Base-by-base conservation (phyloP, 2,329 filamentous ascomycete species). In the Fusarium sp. region DNA sequence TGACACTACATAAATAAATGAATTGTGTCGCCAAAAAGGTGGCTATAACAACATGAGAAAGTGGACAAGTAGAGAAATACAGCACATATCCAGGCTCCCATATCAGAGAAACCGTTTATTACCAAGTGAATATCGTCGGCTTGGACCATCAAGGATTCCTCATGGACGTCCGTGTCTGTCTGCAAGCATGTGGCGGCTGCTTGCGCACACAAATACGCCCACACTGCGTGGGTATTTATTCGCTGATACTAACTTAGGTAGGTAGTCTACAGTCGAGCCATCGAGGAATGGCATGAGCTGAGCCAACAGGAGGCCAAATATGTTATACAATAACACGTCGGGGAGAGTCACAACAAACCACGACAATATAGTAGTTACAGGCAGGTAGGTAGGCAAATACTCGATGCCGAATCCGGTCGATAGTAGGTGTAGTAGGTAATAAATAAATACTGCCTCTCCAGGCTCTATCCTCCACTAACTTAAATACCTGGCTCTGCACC, bases 171-270 rank as follows among this genome's bases (percentile, higher is more conserved):
- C 24, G 32, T 61, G 61, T 20, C 51, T 65, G 51, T 13, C 56
- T 58, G 59, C 59, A 74, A 74, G 62, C 44, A 22, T 66, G 72
- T 73, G 69, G 66, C 64, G 72, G 58, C 62, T 70, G 70, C 56
- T 70, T 62, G 57, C 41, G 39, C 70, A 67, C 71, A 75, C 72
- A 73, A 69, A 64, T 48, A 67, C 67, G 66, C 69, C 57, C 75
- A 77, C 75, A 77, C 70, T 72, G 64, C 62, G 57, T 45, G 38
- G 58, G 47, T 54, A 41, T 41, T 55, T 17, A 54, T 56, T 70
- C 32, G 50, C 39, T 50, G 44, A 48, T 55, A 24, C 38, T 60
- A 45, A 20, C 42, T 8, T 26, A 20, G 17, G 14, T 34, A 34
- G 32, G 32, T 34, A 34, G 15, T 45, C 42, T 20, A 18, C 22